phyloP scores from a whole-genome alignment of 306 rosid species.

The Pterocarpus santalinus region DNA sequence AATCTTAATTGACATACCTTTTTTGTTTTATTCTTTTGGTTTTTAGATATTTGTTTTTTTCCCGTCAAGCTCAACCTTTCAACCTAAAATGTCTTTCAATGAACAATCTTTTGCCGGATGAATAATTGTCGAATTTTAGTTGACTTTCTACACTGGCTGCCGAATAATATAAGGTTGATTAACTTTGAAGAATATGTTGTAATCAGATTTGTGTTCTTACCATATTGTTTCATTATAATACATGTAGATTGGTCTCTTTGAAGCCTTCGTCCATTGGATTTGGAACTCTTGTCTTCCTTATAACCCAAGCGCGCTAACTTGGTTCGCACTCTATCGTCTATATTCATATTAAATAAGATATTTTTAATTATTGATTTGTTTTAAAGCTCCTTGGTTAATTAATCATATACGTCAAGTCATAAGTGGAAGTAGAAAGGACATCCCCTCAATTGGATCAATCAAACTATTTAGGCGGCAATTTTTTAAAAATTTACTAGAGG shows the following conservation, averaged over 20 bases:
- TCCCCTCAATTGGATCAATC: slow-evolving; percentile 14
- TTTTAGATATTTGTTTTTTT: not conserved
- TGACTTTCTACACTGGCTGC: slow-evolving; percentile 39
- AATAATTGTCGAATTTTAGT: slow-evolving; percentile 12
- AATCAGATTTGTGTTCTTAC: slow-evolving; percentile 20
- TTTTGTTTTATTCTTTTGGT: not conserved
- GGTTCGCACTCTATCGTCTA: slow-evolving; percentile 22
- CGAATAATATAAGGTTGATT: slow-evolving; percentile 37
- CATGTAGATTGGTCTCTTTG: slow-evolving; percentile 6
- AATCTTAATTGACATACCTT: not conserved
- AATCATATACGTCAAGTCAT: slow-evolving; percentile 26
- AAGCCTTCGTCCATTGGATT: slow-evolving; percentile 18
- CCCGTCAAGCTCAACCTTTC: not conserved
- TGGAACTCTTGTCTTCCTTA: slow-evolving; percentile 20
- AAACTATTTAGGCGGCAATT: slow-evolving; percentile 20
- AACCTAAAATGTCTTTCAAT: slow-evolving; percentile 2
- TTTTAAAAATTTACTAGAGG: not conserved
- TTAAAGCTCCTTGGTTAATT: not conserved
- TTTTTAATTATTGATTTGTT: not conserved
- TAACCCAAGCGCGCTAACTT: slow-evolving; percentile 8
- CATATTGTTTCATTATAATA: slow-evolving; percentile 23
- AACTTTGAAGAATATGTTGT: slow-evolving; percentile 29
- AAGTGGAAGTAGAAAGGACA: not conserved
- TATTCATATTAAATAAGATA: not conserved
- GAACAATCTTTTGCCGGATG: not conserved